Evolutionary conservation across 352 stramenopile species (phyloP).

Genomic region (Pythium phragmitis): DNA sequence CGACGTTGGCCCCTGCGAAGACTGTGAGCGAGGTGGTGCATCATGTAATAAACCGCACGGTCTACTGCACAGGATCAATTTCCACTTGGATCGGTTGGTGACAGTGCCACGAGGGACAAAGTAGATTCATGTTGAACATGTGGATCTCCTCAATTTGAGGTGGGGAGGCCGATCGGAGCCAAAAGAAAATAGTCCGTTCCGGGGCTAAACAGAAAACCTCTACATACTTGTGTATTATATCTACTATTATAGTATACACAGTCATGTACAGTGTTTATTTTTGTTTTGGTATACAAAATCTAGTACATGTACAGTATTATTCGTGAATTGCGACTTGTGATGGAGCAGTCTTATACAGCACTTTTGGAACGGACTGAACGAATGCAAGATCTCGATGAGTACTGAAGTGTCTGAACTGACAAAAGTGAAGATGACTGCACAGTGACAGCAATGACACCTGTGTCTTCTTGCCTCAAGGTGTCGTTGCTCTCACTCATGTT

Average conservation of each 20-base stretch:
- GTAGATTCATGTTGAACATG: background rate
- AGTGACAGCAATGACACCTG: too few relatives aligned
- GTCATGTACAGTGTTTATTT: background rate
- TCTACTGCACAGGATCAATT: background rate
- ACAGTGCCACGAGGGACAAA: background rate
- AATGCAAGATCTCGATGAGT: background rate
- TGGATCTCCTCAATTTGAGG: background rate
- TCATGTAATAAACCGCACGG: too few relatives aligned
- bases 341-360: too few relatives aligned
- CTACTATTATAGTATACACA: background rate
- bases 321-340: too few relatives aligned
- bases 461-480: too few relatives aligned
- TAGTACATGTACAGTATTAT: too few relatives aligned
- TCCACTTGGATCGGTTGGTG: background rate
- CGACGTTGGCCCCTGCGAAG: too few relatives aligned
- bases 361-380: background rate
- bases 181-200: constrained; percentile 1
- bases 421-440: too few relatives aligned
- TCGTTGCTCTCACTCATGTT: too few relatives aligned
- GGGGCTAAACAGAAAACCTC: too few relatives aligned
- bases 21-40: too few relatives aligned
- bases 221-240: too few relatives aligned
- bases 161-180: background rate
- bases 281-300: background rate
- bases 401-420: background rate